Evolutionary conservation across 371 early-diverging fungal species (phyloP).

Genomic region (Conidiobolus incongruus): DNA sequence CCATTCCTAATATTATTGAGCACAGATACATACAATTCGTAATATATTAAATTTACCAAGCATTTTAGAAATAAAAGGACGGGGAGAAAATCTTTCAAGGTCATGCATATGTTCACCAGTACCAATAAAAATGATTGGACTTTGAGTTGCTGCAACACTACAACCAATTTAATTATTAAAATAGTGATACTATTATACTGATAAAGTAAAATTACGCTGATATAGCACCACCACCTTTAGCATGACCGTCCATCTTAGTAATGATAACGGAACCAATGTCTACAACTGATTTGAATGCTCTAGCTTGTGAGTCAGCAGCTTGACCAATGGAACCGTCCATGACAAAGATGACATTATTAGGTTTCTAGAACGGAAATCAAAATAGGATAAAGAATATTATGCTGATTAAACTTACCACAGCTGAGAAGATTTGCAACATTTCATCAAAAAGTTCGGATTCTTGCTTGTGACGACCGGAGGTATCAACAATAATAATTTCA

Average conservation of each 20-base stretch:
- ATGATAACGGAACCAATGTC: conserved; percentile 95
- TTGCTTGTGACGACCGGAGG: conserved; percentile 97
- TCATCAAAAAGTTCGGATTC: conserved; percentile 95
- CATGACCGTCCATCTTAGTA: conserved; percentile 99
- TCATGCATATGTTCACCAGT: conserved; percentile 98
- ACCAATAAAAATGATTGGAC: conserved; percentile 97
- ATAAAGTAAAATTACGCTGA: conserved; percentile 47
- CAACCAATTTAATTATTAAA: not conserved
- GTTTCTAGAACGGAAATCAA: conserved; percentile 20
- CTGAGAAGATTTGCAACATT: conserved; percentile 89
- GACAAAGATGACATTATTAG: conserved; percentile 92
- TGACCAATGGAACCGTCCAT: conserved; percentile 99
- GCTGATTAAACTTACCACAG: conserved; percentile 25
- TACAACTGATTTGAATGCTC: conserved; percentile 92
- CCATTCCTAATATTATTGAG: conserved; percentile 46
- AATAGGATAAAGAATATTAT: not conserved
- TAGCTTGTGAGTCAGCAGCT: conserved; percentile 93
- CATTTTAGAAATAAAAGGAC: conserved; percentile 87
- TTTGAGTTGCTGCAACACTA: conserved; percentile 90
- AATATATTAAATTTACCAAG: conserved; percentile 25
- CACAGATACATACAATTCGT: no score
- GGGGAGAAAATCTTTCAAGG: conserved; percentile 83
- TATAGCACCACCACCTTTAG: conserved; percentile 99
- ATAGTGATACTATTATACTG: not conserved
- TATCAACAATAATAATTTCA: conserved; percentile 98